Evolutionary conservation across 768 basidiomycete species (phyloP).

Genomic region (Pulveroboletus sp.): DNA sequence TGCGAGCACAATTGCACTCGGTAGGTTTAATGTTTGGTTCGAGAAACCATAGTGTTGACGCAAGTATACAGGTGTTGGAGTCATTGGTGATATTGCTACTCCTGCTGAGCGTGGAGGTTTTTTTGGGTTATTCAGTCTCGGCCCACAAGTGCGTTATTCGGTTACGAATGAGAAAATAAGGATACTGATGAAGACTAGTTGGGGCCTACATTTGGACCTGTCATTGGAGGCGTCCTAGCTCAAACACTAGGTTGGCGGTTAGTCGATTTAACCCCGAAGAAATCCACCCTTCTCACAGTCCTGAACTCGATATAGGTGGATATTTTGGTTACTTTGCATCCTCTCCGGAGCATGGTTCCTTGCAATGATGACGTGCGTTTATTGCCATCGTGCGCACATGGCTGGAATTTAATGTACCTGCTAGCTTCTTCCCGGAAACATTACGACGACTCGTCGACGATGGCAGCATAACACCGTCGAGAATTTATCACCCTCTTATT

Average conservation of each 20-base stretch:
- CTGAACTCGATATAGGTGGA: constrained; percentile 11
- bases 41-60: not conserved
- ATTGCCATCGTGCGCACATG: not conserved
- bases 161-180: not conserved
- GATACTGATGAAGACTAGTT: constrained; percentile 30
- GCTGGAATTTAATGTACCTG: not conserved
- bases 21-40: constrained; percentile 29
- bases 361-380: constrained; percentile 11
- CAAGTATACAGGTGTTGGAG: constrained; percentile 59
- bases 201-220: constrained; percentile 51
- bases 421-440: constrained; percentile 24
- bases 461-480: constrained; percentile 27
- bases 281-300: not conserved
- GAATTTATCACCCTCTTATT: constrained; percentile 27
- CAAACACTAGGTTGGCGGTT: constrained; percentile 63
- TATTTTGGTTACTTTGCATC: constrained; percentile 22
- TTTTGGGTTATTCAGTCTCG: constrained; percentile 61
- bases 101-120: constrained; percentile 72
- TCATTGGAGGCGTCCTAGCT: constrained; percentile 52
- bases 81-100: constrained; percentile 73
- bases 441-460: constrained; percentile 25
- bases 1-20: constrained; percentile 73
- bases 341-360: constrained; percentile 14
- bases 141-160: constrained; percentile 50
- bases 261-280: constrained; percentile 2